Evolutionary conservation across 2,329 filamentous ascomycete genomes (phyloP).

Genomic region (Pseudonectria foliicola): DNA sequence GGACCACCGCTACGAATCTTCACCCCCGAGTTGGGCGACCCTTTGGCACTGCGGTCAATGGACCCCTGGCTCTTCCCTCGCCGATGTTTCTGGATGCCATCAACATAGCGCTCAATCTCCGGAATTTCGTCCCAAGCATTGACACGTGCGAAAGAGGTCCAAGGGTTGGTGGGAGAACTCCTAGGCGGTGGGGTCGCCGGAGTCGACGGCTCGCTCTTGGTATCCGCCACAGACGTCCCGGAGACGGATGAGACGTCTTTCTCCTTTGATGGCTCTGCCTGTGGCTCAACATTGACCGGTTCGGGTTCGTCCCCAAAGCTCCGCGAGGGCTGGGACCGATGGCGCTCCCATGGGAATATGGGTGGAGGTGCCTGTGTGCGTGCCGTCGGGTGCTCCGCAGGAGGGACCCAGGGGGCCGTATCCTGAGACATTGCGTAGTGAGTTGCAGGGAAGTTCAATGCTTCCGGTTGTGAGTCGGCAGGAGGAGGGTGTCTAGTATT

Average conservation of each 20-base stretch:
- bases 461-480: constrained; percentile 69
- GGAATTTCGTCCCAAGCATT: constrained; percentile 95
- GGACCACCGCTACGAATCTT: constrained; percentile 6
- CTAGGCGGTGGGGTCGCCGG: constrained; percentile 42
- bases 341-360: constrained; percentile 87
- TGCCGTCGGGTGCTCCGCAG: constrained; percentile 61
- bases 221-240: constrained; percentile 24
- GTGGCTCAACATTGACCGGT: neutral
- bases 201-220: constrained; percentile 36
- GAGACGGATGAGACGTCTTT: constrained; percentile 26
- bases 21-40: constrained; percentile 9
- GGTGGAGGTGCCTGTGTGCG: constrained; percentile 50
- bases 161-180: constrained; percentile 49
- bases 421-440: constrained; percentile 81
- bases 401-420: constrained; percentile 67
- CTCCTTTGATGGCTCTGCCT: constrained; percentile 18
- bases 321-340: constrained; percentile 55
- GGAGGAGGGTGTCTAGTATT: constrained; percentile 54
- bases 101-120: constrained; percentile 82
- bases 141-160: constrained; percentile 64
- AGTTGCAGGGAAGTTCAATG: constrained; percentile 69
- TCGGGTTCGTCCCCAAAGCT: constrained; percentile 41
- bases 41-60: constrained; percentile 11
- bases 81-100: constrained; percentile 59
- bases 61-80: constrained; percentile 28